These are phyloP conservation scores for Saccharomycopsis sp. DNA, from an alignment of 805 yeast species.

Conservation along the genomic window DNA sequence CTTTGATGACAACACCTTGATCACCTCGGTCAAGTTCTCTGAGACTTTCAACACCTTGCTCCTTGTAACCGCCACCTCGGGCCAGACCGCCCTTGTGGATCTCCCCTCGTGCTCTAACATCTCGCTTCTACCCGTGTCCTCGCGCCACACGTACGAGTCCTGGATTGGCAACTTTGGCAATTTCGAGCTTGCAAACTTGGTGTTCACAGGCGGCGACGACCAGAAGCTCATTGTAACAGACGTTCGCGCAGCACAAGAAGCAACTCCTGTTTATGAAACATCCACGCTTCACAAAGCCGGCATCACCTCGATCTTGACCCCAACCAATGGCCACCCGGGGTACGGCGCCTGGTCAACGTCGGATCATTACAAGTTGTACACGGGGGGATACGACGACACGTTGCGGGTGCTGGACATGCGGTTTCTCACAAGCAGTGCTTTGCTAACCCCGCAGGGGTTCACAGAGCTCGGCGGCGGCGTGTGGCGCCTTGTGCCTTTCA, in stretches of 20 bases:
- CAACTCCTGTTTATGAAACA: conserved; percentile 28
- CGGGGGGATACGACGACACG: conserved; percentile 89
- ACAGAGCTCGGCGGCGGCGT: conserved; percentile 84
- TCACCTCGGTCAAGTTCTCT: conserved; percentile 15
- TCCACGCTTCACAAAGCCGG: conserved; percentile 80
- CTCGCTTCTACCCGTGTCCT: neutral
- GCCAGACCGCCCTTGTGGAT: conserved; percentile 4
- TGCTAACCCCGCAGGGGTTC: conserved; percentile 26
- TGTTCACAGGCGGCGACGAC: conserved; percentile 92
- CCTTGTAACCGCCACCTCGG: conserved; percentile 14
- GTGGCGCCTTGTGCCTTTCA: conserved; percentile 76
- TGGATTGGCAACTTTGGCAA: conserved; percentile 20
- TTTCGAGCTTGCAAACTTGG: conserved; percentile 31
- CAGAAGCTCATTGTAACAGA: conserved; percentile 69
- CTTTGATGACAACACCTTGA: conserved; percentile 4
- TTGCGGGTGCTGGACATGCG: conserved; percentile 64
- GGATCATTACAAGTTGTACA: conserved; percentile 49
- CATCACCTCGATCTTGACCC: conserved; percentile 67
- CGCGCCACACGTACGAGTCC: conserved; percentile 10
- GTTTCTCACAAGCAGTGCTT: conserved; percentile 30
- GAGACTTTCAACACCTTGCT: conserved; percentile 5
- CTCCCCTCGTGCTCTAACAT: neutral
- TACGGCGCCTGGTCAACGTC: conserved; percentile 33
- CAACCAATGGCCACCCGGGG: conserved; percentile 30
- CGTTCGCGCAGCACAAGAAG: conserved; percentile 31